Conservation (phyloP, 805 yeast genomes). For the Nakazawaea wickerhamii region DNA sequence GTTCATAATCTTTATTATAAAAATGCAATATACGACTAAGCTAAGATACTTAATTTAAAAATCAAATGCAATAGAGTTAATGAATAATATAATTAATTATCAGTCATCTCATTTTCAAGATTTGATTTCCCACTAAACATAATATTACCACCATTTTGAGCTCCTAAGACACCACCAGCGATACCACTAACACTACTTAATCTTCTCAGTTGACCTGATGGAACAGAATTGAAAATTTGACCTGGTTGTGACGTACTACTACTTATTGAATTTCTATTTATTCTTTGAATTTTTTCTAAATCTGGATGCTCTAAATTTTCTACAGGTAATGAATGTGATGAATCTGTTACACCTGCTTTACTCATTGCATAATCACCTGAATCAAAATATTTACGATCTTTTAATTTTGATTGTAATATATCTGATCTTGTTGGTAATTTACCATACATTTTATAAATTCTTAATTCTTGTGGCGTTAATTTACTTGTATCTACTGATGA, state of each 20-base stretch:
- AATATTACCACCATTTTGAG: constrained; percentile 28
- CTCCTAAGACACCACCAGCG: constrained; percentile 21
- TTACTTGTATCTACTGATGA: constrained; percentile 46
- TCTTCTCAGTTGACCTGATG: constrained; percentile 13
- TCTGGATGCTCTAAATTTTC: constrained; percentile 43
- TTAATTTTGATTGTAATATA: constrained; percentile 64
- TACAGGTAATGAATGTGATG: constrained; percentile 14
- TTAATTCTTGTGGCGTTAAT: constrained; percentile 73
- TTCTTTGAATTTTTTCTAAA: constrained; percentile 54
- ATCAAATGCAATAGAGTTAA: not conserved
- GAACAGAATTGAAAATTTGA: constrained; percentile 3
- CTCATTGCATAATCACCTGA: constrained; percentile 92
- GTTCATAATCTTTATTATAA: too few species aligned
- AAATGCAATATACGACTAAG: too few species aligned
- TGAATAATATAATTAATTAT: constrained; percentile 14
- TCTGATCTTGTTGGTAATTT: constrained; percentile 79
- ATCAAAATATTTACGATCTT: constrained; percentile 88
- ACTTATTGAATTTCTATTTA: constrained; percentile 54
- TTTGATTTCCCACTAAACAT: constrained; percentile 43
- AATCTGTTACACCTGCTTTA: constrained; percentile 47
- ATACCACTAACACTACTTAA: not conserved
- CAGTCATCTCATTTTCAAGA: constrained; percentile 48
- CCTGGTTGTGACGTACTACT: constrained; percentile 27
- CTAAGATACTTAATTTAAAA: too few species aligned
- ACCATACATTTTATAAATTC: constrained; percentile 76